phyloP scores from a whole-genome alignment of 495 filamentous ascomycete species.

The Hypoxylon rickii region DNA sequence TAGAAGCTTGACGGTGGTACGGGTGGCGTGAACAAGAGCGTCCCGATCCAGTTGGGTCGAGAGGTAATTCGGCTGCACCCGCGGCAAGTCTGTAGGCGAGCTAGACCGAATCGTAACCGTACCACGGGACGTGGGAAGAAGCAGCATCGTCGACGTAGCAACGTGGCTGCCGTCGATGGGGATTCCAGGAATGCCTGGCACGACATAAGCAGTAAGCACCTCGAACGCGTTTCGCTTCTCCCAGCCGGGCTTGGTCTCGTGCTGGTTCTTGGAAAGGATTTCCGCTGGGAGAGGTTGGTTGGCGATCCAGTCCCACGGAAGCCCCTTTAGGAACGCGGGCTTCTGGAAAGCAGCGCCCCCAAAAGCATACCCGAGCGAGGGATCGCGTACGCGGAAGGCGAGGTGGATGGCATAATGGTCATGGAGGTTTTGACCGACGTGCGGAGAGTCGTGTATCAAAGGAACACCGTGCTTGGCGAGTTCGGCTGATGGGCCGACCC shows the following conservation, averaged over 20 bases:
- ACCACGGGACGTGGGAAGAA: conserved; percentile 44
- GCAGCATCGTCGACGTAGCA: conserved; percentile 34
- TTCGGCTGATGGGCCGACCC: conserved; percentile 13
- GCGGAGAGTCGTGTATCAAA: conserved; percentile 14
- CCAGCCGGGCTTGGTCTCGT: conserved; percentile 33
- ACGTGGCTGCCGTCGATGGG: conserved; percentile 37
- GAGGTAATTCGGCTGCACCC: conserved; percentile 50
- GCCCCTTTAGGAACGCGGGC: conserved; percentile 40
- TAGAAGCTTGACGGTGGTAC: conserved; percentile 5
- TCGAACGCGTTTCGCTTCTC: conserved; percentile 19
- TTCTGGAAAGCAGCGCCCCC: conserved; percentile 38
- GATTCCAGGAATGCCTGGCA: conserved; percentile 3
- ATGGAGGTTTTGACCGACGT: conserved; percentile 24
- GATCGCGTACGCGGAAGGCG: conserved; percentile 39
- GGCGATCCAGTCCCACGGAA: conserved; percentile 42
- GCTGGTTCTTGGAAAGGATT: conserved; percentile 20
- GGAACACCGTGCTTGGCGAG: conserved; percentile 27
- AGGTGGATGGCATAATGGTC: conserved; percentile 27
- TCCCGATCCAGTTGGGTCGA: conserved; percentile 34
- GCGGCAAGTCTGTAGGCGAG: conserved; percentile 14
- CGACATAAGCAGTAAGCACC: conserved; percentile 10
- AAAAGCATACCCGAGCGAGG: conserved; percentile 41
- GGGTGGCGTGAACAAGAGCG: conserved; percentile 1
- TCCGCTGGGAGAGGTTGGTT: conserved; percentile 27
- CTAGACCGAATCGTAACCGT: conserved; percentile 37